These are phyloP conservation scores for Nemania serpens DNA, from an alignment of 2,329 filamentous ascomycete species.

Conservation along the genomic window DNA sequence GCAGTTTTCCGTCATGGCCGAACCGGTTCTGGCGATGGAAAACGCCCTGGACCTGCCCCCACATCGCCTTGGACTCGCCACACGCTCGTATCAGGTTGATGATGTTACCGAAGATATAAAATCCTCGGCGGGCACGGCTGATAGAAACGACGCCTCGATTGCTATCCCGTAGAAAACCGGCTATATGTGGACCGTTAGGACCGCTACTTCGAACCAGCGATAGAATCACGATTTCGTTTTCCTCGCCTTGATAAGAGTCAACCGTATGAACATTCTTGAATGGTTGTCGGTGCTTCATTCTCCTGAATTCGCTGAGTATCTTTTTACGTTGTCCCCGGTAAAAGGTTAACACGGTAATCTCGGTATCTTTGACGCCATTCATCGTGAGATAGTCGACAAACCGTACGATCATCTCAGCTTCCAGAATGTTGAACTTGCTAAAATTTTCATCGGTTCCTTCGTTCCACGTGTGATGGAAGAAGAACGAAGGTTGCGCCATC, in stretches of 20 bases:
- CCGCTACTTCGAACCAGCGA: constrained; percentile 77
- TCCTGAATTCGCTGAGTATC: constrained; percentile 57
- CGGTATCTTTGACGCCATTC: constrained; percentile 62
- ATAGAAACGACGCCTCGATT: constrained; percentile 64
- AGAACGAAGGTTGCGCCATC: constrained; percentile 49
- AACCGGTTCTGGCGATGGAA: constrained; percentile 47
- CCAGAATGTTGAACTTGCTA: constrained; percentile 70
- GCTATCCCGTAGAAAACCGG: constrained; percentile 74
- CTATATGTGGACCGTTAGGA: constrained; percentile 45
- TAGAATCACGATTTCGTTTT: constrained; percentile 81
- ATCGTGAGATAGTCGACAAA: constrained; percentile 74
- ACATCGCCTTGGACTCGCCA: constrained; percentile 50
- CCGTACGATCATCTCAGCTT: constrained; percentile 75
- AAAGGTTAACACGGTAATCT: constrained; percentile 84
- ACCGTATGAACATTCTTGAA: constrained; percentile 74
- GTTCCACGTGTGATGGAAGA: constrained; percentile 62
- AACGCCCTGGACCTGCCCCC: constrained; percentile 42
- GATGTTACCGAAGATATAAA: constrained; percentile 85
- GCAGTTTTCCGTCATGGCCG: constrained; percentile 51
- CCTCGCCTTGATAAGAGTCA: constrained; percentile 89
- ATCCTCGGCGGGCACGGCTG: constrained; percentile 73
- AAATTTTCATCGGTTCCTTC: constrained; percentile 67
- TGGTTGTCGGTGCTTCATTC: constrained; percentile 36
- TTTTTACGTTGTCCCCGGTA: constrained; percentile 82
- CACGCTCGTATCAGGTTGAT: constrained; percentile 54